Conservation (phyloP, 1,139 yeast species). For the Candida sanyaensis region DNA sequence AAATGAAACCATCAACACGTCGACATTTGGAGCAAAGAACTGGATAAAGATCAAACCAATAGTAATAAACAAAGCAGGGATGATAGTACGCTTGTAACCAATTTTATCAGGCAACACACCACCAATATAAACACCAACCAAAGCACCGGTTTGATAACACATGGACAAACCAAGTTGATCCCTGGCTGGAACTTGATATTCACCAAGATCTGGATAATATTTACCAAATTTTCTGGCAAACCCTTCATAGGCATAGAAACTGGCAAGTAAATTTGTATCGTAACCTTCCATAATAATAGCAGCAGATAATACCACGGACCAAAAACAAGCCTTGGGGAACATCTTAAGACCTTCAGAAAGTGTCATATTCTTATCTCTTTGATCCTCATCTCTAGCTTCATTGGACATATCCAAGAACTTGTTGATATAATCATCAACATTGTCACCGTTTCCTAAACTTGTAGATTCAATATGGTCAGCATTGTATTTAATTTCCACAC, state of each 20-base stretch:
- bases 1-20: slow-evolving; percentile 46
- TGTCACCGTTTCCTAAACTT: neutral
- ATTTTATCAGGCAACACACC: slow-evolving; percentile 46
- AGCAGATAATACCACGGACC: slow-evolving; percentile 41
- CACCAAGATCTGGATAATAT: slow-evolving; percentile 23
- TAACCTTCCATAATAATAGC: slow-evolving; percentile 49
- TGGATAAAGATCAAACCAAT: slow-evolving; percentile 48
- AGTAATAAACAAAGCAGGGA: slow-evolving; percentile 33
- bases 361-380: slow-evolving; percentile 43
- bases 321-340: slow-evolving; percentile 42
- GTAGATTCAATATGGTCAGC: neutral
- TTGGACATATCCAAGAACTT: slow-evolving; percentile 47
- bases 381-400: slow-evolving; percentile 39
- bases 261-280: slow-evolving; percentile 38
- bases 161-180: slow-evolving; percentile 52
- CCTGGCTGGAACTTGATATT: slow-evolving; percentile 42
- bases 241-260: slow-evolving; percentile 41
- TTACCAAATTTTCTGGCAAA: slow-evolving; percentile 37
- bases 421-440: slow-evolving; percentile 35
- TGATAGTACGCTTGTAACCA: slow-evolving; percentile 49
- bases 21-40: slow-evolving; percentile 46
- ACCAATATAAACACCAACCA: slow-evolving; percentile 46
- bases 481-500: neutral
- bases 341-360: slow-evolving; percentile 43
- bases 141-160: slow-evolving; percentile 47